phyloP scores from a whole-genome alignment of 2,329 filamentous ascomycete genomes.

The Colletotrichum karsti region DNA sequence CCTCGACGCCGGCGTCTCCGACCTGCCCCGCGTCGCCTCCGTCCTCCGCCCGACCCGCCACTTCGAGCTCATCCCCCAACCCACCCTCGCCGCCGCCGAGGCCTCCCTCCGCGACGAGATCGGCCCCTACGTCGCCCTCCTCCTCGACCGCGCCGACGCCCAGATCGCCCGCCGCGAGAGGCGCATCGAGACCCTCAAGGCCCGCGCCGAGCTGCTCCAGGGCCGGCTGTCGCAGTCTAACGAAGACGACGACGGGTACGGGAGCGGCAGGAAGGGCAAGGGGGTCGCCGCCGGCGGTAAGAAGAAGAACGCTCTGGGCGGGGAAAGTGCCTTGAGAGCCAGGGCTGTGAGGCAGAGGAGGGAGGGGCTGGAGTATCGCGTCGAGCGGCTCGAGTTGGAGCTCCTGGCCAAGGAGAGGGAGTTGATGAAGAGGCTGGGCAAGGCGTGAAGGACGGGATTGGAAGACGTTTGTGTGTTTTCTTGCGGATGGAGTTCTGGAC shows the following conservation, averaged over 20 bases:
- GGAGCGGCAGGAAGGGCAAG: conserved; percentile 33
- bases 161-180: conserved; percentile 85
- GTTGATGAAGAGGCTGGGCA: conserved; percentile 59
- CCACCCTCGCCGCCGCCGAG: conserved; percentile 83
- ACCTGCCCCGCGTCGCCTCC: conserved; percentile 63
- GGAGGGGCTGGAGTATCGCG: conserved; percentile 85
- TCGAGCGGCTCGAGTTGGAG: conserved; percentile 86
- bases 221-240: conserved; percentile 59
- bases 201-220: conserved; percentile 84
- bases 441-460: conserved; percentile 31
- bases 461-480: no score
- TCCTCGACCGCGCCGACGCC: conserved; percentile 83
- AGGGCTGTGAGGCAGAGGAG: conserved; percentile 79
- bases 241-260: conserved; percentile 30
- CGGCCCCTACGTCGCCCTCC: conserved; percentile 81
- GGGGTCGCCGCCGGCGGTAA: conserved; percentile 16
- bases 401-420: conserved; percentile 78
- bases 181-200: conserved; percentile 84
- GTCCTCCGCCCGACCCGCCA: conserved; percentile 70
- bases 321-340: conserved; percentile 58
- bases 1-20: conserved; percentile 63
- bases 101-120: conserved; percentile 87
- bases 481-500: background rate
- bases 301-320: conserved; percentile 54
- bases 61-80: conserved; percentile 91